A percentile compares a stretch with the other conserved stretches of the same genome.
These are phyloP conservation scores for Sechiopsis laciniata DNA, from an alignment of 306 rosid species.

Conservation along the genomic window DNA sequence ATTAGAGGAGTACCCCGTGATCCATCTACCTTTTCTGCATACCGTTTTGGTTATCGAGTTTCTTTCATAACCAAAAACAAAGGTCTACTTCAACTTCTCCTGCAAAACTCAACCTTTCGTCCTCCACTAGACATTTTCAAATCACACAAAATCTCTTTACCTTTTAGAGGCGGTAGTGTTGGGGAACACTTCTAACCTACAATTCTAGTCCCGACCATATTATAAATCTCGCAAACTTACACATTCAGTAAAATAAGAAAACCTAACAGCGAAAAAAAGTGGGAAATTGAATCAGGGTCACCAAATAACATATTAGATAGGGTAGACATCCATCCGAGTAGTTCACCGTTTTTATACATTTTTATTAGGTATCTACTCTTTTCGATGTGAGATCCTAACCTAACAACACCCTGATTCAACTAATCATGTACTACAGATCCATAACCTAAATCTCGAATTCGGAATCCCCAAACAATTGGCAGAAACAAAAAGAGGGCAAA, in stretches of 20 bases:
- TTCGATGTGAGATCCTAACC: too few species aligned
- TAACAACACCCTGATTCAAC: too few species aligned
- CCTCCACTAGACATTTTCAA: too few species aligned
- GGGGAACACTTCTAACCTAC: too few species aligned
- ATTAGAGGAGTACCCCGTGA: neutral
- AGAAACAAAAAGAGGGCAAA: constrained; percentile 16
- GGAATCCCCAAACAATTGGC: neutral
- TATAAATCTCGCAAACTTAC: constrained; percentile 4
- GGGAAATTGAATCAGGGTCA: neutral
- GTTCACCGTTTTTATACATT: too few species aligned
- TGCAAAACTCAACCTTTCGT: neutral
- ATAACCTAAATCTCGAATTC: neutral
- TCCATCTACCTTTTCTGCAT: neutral
- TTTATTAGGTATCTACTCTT: too few species aligned
- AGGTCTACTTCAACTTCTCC: neutral
- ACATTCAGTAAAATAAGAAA: neutral
- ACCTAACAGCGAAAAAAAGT: neutral
- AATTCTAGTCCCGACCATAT: neutral
- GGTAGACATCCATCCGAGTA: too few species aligned
- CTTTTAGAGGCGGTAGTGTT: too few species aligned
- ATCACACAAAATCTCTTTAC: too few species aligned
- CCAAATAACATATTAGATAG: too few species aligned
- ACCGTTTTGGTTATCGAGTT: neutral
- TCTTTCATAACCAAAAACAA: neutral
- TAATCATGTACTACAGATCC: neutral